Conservation (phyloP, 2,329 filamentous ascomycete genomes). For the Trichothecium sympodiale region DNA sequence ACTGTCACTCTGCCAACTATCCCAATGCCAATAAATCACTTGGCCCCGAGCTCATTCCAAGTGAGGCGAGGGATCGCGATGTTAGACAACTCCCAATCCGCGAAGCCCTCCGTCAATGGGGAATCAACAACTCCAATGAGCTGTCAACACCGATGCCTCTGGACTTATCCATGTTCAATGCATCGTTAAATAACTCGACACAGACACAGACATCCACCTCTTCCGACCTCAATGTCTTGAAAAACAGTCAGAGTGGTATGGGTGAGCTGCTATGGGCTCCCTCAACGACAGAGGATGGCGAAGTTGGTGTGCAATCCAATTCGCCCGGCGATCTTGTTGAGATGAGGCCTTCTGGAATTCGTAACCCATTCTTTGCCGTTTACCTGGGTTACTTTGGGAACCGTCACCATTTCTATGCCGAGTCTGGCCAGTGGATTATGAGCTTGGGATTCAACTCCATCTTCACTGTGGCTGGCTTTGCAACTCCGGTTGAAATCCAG, state of each 20-base stretch:
- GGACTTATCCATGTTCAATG: conserved; percentile 13
- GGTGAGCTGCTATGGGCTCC: conserved; percentile 4
- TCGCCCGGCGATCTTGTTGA: conserved; percentile 42
- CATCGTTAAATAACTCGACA: conserved; percentile 18
- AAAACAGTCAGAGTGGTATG: conserved; percentile 12
- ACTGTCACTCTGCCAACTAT: too few relatives aligned
- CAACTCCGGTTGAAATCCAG: conserved; percentile 25
- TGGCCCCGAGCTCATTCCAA: conserved; percentile 1
- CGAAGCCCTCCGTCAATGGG: conserved; percentile 29
- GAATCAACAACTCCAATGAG: conserved; percentile 20
- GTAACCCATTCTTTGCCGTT: conserved; percentile 37
- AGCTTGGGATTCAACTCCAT: conserved; percentile 29
- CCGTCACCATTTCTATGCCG: conserved; percentile 43
- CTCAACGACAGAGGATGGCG: neutral
- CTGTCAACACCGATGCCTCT: conserved; percentile 10
- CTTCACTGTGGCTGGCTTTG: conserved; percentile 40
- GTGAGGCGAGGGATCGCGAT: conserved; percentile 6
- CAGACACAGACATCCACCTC: conserved; percentile 22
- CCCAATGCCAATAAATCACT: too few relatives aligned
- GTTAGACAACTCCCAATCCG: conserved; percentile 19
- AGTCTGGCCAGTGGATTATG: conserved; percentile 37
- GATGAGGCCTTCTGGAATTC: conserved; percentile 26
- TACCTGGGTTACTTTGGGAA: conserved; percentile 40
- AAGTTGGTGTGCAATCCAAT: conserved; percentile 12
- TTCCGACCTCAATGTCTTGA: conserved; percentile 18